Evolutionary conservation across 1,139 yeast species (phyloP), one percentile per base, ranked within the genome.

Genomic region (Yarrowia galli): DNA sequence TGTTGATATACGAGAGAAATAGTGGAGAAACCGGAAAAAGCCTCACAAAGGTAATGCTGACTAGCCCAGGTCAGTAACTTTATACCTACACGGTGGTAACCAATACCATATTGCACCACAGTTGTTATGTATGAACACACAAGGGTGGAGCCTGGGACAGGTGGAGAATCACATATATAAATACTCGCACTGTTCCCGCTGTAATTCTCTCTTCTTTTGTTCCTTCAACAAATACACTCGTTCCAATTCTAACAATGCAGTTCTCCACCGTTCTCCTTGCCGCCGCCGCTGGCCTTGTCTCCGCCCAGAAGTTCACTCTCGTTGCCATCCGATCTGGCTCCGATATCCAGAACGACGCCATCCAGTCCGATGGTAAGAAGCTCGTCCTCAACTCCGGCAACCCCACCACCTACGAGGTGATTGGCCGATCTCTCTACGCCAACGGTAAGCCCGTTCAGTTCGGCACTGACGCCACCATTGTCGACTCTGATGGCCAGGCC

Each of bases 251-350:
- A 15, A 38, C 36, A 18, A 60, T 60, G 65, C 49, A 60, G 53
- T 60, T 42, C 65, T 43, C 65, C 43, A 32, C 65, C 53, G 22
- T 60, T 15, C 49, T 45, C 35, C 65, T 60, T n/a, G 53, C 65
- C 43, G 28, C 51, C 28, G 49, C 51, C 42, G 49, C 65, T 5
- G 53, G 51, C 53, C 61, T 54, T 38, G 65, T 40, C 42, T 60
- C 53, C 32, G 65, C 65, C 53, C 51, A 60, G 65, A 43, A 43
- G 51, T 60, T 60, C 53, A 16, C 20, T 15, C 65, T 60, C n/a
- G 36, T 60, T 22, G 49, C 65, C 51, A 60, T 60, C 42, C 65
- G 53, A 20, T 60, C 65, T 22, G 65, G 65, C 16, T 60, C 65
- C 36, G 51, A 43, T 13, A 35, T 60, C 65, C 65, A 60, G 51